phyloP scores from a whole-genome alignment of 179 eudicot genomes.

The Silene noctiflora region DNA sequence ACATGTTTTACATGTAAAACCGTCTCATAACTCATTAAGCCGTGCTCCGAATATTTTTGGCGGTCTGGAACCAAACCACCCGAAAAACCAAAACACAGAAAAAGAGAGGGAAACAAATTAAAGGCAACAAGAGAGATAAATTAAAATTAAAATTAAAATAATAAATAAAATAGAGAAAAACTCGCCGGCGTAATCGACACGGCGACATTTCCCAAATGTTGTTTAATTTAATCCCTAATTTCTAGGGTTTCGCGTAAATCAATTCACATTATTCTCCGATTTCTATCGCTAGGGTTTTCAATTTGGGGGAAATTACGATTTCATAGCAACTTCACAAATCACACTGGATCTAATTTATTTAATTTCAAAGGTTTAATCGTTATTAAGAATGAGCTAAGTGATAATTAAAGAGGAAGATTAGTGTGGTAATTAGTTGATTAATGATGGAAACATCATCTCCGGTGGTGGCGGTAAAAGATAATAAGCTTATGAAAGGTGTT shows the following conservation, averaged over 20 bases:
- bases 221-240: not conserved
- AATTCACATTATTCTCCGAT: not conserved
- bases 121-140: not conserved
- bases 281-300: not conserved
- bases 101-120: not conserved
- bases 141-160: too few species aligned
- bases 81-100: not conserved
- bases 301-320: conserved; percentile 2
- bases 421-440: not conserved
- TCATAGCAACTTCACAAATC: not conserved
- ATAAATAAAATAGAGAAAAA: not conserved
- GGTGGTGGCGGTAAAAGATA: conserved; percentile 37
- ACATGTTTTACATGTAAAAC: too few species aligned
- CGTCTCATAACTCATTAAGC: too few species aligned
- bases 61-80: too few species aligned
- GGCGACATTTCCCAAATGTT: conserved; percentile 15
- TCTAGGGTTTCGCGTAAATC: not conserved
- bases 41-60: too few species aligned
- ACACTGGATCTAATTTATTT: not conserved
- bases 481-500: conserved; percentile 47
- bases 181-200: conserved; percentile 28
- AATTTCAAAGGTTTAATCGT: too few species aligned
- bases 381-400: conserved; percentile 16
- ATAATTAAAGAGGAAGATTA: not conserved
- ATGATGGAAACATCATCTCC: conserved; percentile 29